Evolutionary conservation across 2,329 filamentous ascomycete genomes (phyloP), one percentile per base, ranked within the genome.

Genomic region (Rhynchosporium graminicola): DNA sequence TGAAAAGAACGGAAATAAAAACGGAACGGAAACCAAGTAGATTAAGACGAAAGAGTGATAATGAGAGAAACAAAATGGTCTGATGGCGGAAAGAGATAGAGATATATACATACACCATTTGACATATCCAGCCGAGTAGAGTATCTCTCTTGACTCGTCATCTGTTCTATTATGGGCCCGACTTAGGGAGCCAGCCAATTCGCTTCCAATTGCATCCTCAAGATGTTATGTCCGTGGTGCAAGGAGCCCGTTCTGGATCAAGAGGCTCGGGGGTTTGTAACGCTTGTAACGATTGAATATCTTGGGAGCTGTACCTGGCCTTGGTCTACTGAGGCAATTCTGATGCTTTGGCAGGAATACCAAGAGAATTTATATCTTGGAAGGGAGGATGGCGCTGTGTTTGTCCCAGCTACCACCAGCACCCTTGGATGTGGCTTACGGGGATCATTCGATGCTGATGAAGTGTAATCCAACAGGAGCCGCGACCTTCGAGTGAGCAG

Each of bases 211-310:
- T 13, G 12, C 20, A 20, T 7, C 26, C 54, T 40, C 38, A 12
- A 28, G 20, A 20, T 56, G 28, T n/a, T 43, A 33, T 56, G 26
- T 43, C 52, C 26, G 40, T 56, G 52, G 43, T 45, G 52, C 51
- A 56, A 31, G 45, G 31, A 4, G 29, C 28, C 20, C 13, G 28
- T 43, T 57, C 54, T 57, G 54, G 31, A 45, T 57, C 54, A 57
- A 10, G 42, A 57, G 40, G 29, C 54, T 45, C 31, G 28, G 38
- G 40, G 40, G 45, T 40, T 57, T 43, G 54, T 45, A 57, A 43
- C 54, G 54, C 51, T 54, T 54, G 51, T 54, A 54, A 54, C 51
- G 38, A 20, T 36, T 40, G 45, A 57, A 57, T 57, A 57, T 57
- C 54, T 57, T 46, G 54, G 54, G 54, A 57, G 54, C 26, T 57